These are phyloP conservation scores for Colletotrichum gloeosporioides DNA, from an alignment of 2,329 filamentous ascomycete genomes.

Conservation along the genomic window DNA sequence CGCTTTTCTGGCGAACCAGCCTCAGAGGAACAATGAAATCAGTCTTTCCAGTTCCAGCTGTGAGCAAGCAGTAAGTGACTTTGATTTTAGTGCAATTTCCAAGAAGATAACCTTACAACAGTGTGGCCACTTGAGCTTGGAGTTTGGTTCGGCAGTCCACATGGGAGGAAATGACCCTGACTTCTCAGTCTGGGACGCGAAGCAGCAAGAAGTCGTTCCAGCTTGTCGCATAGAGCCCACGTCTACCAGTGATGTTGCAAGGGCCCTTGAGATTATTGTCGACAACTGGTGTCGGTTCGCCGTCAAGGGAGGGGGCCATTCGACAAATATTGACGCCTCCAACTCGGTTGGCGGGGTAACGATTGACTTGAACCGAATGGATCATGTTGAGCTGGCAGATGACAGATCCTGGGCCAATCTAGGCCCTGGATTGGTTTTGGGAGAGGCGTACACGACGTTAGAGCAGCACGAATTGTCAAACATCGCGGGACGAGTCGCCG, in stretches of 20 bases:
- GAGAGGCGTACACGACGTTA: background rate
- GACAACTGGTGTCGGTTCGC: background rate
- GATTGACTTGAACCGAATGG: background rate
- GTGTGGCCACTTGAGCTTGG: background rate
- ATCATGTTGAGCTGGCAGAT: background rate
- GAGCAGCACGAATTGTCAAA: background rate
- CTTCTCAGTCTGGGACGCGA: background rate
- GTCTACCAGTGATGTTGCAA: background rate
- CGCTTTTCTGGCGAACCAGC: background rate
- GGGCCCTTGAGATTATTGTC: background rate
- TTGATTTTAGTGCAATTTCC: rapidly evolving
- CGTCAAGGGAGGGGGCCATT: background rate
- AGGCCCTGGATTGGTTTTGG: background rate
- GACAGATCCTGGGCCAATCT: background rate
- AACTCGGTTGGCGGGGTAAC: background rate
- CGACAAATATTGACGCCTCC: background rate
- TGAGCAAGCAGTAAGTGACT: background rate
- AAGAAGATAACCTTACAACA: background rate
- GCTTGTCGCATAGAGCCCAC: background rate
- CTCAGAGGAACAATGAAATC: background rate
- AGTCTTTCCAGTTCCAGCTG: background rate
- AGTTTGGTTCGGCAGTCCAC: background rate
- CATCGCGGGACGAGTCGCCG: background rate
- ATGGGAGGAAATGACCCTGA: background rate
- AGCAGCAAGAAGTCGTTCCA: background rate